A percentile compares a stretch with the other conserved stretches of the same genome.
Evolutionary conservation across 805 yeast genomes (phyloP).

Genomic region (Cyberlindnera misumaiensis): DNA sequence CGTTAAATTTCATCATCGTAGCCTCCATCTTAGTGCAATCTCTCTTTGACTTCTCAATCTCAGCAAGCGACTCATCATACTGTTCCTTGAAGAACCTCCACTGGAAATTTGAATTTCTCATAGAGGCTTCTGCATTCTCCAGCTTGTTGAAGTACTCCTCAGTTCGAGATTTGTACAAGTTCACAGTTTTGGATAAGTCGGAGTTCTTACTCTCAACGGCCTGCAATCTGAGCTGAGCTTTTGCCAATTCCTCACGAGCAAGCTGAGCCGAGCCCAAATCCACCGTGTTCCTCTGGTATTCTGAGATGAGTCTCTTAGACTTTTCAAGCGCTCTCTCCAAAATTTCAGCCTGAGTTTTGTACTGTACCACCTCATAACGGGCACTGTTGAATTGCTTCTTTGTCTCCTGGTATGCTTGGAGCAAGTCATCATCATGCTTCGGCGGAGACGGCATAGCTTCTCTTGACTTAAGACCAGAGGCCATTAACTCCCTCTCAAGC

Average conservation of each 20-base stretch:
- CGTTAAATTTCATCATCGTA: conserved; percentile 44
- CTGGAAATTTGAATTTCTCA: conserved; percentile 53
- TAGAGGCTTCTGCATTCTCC: conserved; percentile 73
- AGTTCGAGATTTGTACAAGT: conserved; percentile 62
- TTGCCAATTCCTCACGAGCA: conserved; percentile 33
- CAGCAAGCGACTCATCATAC: conserved; percentile 40
- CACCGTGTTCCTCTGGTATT: conserved; percentile 10
- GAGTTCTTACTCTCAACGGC: conserved; percentile 47
- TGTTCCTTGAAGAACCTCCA: conserved; percentile 51
- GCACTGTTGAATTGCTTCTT: conserved; percentile 37
- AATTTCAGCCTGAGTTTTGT: conserved; percentile 35
- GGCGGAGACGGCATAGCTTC: conserved; percentile 3
- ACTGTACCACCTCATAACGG: conserved; percentile 35
- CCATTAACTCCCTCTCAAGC: conserved; percentile 28
- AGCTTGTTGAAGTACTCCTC: conserved; percentile 67
- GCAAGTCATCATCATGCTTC: conserved; percentile 35
- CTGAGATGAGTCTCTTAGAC: conserved; percentile 22
- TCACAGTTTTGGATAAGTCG: conserved; percentile 48
- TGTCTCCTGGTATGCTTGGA: conserved; percentile 43
- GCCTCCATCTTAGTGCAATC: conserved; percentile 51
- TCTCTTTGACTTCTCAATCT: conserved; percentile 40
- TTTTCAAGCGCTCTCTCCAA: conserved; percentile 36
- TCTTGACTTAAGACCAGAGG: conserved; percentile 10
- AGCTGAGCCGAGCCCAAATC: conserved; percentile 18
- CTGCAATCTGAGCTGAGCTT: conserved; percentile 50